A percentile compares a stretch with the other conserved stretches of the same genome.
phyloP scores from a whole-genome alignment of 148 eudicot genomes.

The Fagopyrum esculentum region DNA sequence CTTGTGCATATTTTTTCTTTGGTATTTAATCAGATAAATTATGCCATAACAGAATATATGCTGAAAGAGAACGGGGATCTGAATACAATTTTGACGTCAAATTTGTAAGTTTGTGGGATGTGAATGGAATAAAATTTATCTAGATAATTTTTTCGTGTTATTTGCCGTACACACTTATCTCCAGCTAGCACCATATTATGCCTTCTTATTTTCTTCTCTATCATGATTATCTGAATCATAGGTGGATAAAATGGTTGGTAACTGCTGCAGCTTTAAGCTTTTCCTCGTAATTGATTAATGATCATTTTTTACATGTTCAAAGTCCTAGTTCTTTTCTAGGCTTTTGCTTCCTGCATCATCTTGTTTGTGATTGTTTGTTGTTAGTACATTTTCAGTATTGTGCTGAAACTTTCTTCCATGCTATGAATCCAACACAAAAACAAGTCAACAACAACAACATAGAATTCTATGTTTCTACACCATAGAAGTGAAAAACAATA shows the following conservation, averaged over 20 bases:
- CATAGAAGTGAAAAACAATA: background rate
- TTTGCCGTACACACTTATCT: too few species aligned
- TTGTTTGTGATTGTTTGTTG: background rate
- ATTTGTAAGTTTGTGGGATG: background rate
- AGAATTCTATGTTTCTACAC: background rate
- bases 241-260: too few species aligned
- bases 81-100: background rate
- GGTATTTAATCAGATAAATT: background rate
- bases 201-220: background rate
- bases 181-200: background rate
- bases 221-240: background rate
- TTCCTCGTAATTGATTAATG: background rate
- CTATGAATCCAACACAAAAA: background rate
- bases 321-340: background rate
- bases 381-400: background rate
- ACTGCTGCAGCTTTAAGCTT: background rate
- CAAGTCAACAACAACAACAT: too few species aligned
- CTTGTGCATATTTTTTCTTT: background rate
- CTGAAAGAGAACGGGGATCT: background rate
- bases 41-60: background rate
- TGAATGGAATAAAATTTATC: background rate
- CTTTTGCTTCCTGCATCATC: background rate
- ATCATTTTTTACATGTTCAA: background rate
- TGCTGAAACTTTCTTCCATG: background rate
- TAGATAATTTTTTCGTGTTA: background rate